Base-by-base conservation (phyloP, 345 rosid species). In the Eutrema japonicum region DNA sequence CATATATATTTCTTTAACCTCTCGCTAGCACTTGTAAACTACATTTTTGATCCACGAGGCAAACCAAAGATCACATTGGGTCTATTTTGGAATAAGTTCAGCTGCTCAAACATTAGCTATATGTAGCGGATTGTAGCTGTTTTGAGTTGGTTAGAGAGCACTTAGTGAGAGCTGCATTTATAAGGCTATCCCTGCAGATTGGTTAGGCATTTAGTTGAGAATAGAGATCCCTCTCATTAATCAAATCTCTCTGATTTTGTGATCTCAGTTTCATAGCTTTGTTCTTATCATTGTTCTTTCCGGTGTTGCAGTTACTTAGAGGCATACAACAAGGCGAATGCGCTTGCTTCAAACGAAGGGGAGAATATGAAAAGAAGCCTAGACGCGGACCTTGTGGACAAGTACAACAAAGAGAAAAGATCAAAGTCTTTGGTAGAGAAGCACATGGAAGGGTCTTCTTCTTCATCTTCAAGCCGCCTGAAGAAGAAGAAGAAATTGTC, bases 301-400 rank as follows among this genome's bases (percentile, higher is more conserved):
- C 13, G 45, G 55, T 50, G 16, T 64, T 41, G 62, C 86, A 91
- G 97, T 70, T 91, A 87, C 78, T 70, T 94, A 74, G 96, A 94
- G 78, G 98, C 97, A 26, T 94, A 89, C 59, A 88, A 88, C 41
- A 84, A 86, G 71, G 93, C 97, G 61, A 64, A 83, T 30, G 93
- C 96, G 22, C 93, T 91, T 70, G 96, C 90, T 35, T 85, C 93
- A 41, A 88, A 80, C 61, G 96, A 88, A 75, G 90, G 77, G 8
- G 91, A 80, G 48, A 87, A 79, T 61, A 83, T 73, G 74, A 78
- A 64, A 68, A 57, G 63, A 43, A 73, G 58, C 67, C 77, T 81
- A 38, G 97, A 91, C 63, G 98, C 93, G 7, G 93, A 82, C 38
- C 82, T 91, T 74, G 98, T 94, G 66, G 98, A 94, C 63, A 88